phyloP scores from a whole-genome alignment of 1,139 yeast genomes.

The Yamadazyma aaseri region DNA sequence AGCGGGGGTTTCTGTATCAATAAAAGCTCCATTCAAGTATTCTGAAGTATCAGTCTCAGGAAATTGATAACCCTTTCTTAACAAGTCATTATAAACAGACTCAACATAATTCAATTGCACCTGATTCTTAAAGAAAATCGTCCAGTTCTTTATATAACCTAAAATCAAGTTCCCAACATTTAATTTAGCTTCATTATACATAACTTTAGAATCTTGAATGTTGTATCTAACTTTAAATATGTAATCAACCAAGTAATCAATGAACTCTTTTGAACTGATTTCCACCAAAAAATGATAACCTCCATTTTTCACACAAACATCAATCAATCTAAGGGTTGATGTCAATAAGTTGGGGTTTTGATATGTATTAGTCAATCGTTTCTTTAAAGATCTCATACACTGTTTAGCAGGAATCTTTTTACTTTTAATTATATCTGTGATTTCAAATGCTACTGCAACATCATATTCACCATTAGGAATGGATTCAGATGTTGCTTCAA shows the following conservation, averaged over 20 bases:
- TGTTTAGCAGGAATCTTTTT: slow-evolving; percentile 80
- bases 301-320: slow-evolving; percentile 89
- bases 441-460: slow-evolving; percentile 73
- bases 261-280: slow-evolving; percentile 79
- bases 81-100: slow-evolving; percentile 58
- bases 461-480: slow-evolving; percentile 93
- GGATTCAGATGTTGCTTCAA: slow-evolving; percentile 81
- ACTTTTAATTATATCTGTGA: slow-evolving; percentile 84
- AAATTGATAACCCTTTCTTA: slow-evolving; percentile 64
- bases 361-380: slow-evolving; percentile 60
- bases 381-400: slow-evolving; percentile 81
- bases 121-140: slow-evolving; percentile 68
- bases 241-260: slow-evolving; percentile 64
- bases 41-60: slow-evolving; percentile 51
- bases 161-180: slow-evolving; percentile 63
- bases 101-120: slow-evolving; percentile 66
- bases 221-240: slow-evolving; percentile 40
- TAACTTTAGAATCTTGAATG: slow-evolving; percentile 22
- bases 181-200: slow-evolving; percentile 42
- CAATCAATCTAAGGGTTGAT: slow-evolving; percentile 73
- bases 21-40: slow-evolving; percentile 48
- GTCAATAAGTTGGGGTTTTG: slow-evolving; percentile 74
- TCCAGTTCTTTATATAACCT: slow-evolving; percentile 74
- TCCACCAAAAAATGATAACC: slow-evolving; percentile 84
- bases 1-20: slow-evolving; percentile 92